phyloP scores from a whole-genome alignment of 2,329 filamentous ascomycete species.

The Paraphoma sp. region DNA sequence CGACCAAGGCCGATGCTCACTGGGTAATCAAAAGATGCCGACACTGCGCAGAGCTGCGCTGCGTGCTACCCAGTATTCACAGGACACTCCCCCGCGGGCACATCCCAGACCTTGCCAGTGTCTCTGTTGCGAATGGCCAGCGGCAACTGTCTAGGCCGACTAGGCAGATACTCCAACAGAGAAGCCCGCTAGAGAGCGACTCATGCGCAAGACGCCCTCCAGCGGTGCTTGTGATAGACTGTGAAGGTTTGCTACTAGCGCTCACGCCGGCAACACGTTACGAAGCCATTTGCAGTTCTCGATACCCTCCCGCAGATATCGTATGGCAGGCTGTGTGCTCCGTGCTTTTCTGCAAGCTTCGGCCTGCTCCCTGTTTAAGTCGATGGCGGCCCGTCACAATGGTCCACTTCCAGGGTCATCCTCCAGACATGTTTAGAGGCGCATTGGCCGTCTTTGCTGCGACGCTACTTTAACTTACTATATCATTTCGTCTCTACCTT shows the following conservation, averaged over 20 bases:
- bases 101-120: constrained; percentile 30
- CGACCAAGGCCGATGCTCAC: constrained; percentile 26
- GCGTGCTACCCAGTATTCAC: constrained; percentile 25
- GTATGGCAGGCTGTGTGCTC: constrained; percentile 35
- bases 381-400: constrained; percentile 34
- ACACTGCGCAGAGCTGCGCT: constrained; percentile 22
- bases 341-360: constrained; percentile 36
- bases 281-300: constrained; percentile 37
- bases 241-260: constrained; percentile 43
- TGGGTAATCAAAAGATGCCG: constrained; percentile 26
- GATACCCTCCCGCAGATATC: constrained; percentile 26
- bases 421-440: constrained; percentile 36
- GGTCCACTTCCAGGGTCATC: constrained; percentile 36
- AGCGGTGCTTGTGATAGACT: constrained; percentile 24
- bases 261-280: constrained; percentile 37
- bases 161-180: constrained; percentile 20
- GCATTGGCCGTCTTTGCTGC: constrained; percentile 34
- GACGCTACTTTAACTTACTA: constrained; percentile 43
- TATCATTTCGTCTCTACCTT: constrained; percentile 40
- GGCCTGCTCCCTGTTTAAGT: constrained; percentile 40
- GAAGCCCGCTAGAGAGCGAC: constrained; percentile 29
- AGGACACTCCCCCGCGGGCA: constrained; percentile 29
- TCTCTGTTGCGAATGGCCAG: constrained; percentile 31
- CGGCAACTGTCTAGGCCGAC: constrained; percentile 20
- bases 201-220: constrained; percentile 31